Base-by-base conservation (phyloP, 2,329 filamentous ascomycete species). In the Fusarium burgessii region DNA sequence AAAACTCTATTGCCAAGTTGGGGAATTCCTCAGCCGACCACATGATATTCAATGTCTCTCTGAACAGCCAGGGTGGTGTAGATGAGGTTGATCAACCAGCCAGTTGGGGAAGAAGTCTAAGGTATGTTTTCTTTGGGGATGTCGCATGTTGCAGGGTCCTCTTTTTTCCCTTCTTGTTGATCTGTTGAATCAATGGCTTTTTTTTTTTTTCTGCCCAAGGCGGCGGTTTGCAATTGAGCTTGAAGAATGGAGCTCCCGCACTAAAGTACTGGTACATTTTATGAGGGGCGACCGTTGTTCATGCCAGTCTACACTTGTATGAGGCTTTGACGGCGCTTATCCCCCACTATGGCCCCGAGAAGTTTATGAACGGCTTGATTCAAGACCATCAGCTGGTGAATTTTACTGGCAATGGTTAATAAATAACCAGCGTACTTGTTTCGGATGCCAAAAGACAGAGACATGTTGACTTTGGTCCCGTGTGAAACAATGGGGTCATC, bases 161-260 rank as follows among this genome's bases (percentile, higher is more conserved):
- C 69, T 68, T 71, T 72, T 72, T 71, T 68, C 72, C 59, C 23
- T 66, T 74, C 65, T 73, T 69, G 74, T 74, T 76, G 74, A 77
- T 74, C 74, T 77, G 75, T 77, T 77, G 75, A 77, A 77, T 76
- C 66, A 56, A 66, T 64, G 65, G 68, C 58, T 66, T 62, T 65
- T 47, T 12, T 29, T 14, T 25, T 36, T 35, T 23, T 45, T 46
- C 36, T 62, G 38, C 38, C 33, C 54, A 33, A 35, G 55, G 55
- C 43, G 55, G 55, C 43, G 68, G 62, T 69, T 68, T 57, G 41
- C 65, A 54, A 66, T 72, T 72, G 69, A 72, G 69, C 65, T 72
- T 72, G 68, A 66, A 58, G 64, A 67, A 38, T 67, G 49, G 61
- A 69, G 59, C 64, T 72, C 18, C 51, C 58, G 61, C 43, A 42